Evolutionary conservation across 176 grass and related monocot species (phyloP), one percentile per base, ranked within the genome.

Genomic region (Pontederia crassipes): DNA sequence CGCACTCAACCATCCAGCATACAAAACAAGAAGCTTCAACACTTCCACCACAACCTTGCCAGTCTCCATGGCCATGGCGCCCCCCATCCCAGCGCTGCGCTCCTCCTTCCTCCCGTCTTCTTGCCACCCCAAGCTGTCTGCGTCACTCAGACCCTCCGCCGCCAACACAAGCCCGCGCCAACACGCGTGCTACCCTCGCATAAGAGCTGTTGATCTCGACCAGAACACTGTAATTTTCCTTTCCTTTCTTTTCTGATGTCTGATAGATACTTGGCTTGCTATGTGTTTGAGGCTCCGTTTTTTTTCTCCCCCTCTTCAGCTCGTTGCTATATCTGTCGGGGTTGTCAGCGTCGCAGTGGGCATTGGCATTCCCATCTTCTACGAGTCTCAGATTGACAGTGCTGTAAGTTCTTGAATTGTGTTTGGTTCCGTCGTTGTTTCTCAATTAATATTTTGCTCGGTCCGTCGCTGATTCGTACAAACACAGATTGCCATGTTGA

Each of bases 281-380:
- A 6, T 55, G 53, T 55, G 49, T 40, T 74, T 64, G 32, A 40
- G 4, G 32, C 32, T 40, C 2, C 32, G 2, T 40, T 7, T 40
- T 40, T 40, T 40, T 40, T 40, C 32, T 40, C 32, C 2, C 2
- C 2, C 32, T 40, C 1, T 7, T 4, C 49, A 92, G 93, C 59
- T 91, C 35, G 81, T 92, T 58, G 93, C 84, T 11, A 98, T 98
- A 64, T 77, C 74, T 9, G 93, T 98, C 8, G 93, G 93, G 54
- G 74, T 98, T 70, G 84, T 85, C 54, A 98, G 93, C 71, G 55
- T 92, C 52, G 93, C 84, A 54, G 65, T 91, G 8, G 87, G 93
- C 28, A 92, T 98, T 28, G 93, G 84, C 7, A 85, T 98, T 17
- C 93, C 93, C 17, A 74, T 98, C 40, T 98, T 98, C 75, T 98